Base-by-base conservation (phyloP, 2,329 filamentous ascomycete genomes). In the Trichophyton simii region DNA sequence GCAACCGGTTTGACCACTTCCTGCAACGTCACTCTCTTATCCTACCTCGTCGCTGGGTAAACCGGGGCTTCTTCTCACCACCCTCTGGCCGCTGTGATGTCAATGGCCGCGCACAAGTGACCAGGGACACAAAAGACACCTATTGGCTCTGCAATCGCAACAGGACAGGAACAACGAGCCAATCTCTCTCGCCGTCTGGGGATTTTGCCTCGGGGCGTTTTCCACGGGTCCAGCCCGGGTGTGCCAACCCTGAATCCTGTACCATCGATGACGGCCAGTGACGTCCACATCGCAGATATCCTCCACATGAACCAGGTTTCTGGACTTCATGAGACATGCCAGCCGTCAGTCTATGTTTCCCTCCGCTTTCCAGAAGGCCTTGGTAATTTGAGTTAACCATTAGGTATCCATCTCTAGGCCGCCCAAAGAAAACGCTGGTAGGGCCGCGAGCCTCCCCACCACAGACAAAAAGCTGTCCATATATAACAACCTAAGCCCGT, bases 251-350 rank as follows among this genome's bases (percentile, higher is more conserved):
- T 31, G 25, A 34, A 28, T 15, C 22, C 5, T 20, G 50, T 44
- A 44, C 41, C 28, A 3, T 31, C 22, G 13, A 54, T 54, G 50
- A 34, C 50, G 9, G 28, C 25, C 46, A 18, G 46, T 25, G 50
- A 9, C 50, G 22, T 54, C 22, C 50, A 31, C 50, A 31, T 11
- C 50, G 22, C 22, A n/a, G 50, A 54, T 25, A 34, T 31, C 50
- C 50, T 54, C n/a, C 50, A 54, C 50, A 54, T 34, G 50, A 54
- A 54, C 22, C 50, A 34, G 50, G 50, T 54, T 54, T 34, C 50
- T 31, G 50, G 50, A 13, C 44, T 22, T 48, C 44, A 25, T 25
- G 50, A 31, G 22, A 34, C 50, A 54, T 34, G 50, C 28, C 50
- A 34, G 22, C 31, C 50, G 22, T 54, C 22, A 28, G 50, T 54